Evolutionary conservation across 139 green algal species (phyloP), one percentile per base, ranked within the genome.

Genomic region (Tetratostichococcus sp.): DNA sequence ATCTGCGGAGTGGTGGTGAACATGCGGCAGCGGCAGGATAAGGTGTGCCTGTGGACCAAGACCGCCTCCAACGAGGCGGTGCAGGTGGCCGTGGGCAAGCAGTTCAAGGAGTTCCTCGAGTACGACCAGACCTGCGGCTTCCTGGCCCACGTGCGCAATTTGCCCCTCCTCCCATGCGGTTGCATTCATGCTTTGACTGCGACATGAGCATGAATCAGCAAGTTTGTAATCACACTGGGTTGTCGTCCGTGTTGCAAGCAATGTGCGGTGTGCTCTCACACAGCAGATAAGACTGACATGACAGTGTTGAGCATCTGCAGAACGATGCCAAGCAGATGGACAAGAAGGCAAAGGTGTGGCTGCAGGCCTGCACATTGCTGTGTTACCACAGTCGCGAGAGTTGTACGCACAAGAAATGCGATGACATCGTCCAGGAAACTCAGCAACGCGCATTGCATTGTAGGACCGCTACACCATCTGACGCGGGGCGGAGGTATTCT

Each of bases 1-100:
- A 89, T 99, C 50, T 98, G 94, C 83, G 96, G 96, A 28, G 89
- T 95, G 35, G 94, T 97, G 57, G 92, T 97, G n/a, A 97, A 93
- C 71, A 88, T 99, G 34, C 82, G 96, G 0, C 74, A 84, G 35
- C 91, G 90, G 74, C 82, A 95, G 77, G 90, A 98, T 85, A 84
- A 91, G 35, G 89, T 99, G 62, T 87, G 92, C 75, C 57, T 99
- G 26, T 99, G 96, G 96, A 98, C 93, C 35, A 95, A 94, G 75
- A 98, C 91, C 2, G 89, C 92, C 3, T 80, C 86, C 30, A 96
- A 97, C 70, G 93, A 97, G 79, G 92, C 91, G 26, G 83, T 82
- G 58, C 89, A 93, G 88, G 87, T 91, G 67, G 25, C 75, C 77
- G 86, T 99, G 34, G 95, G 91, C 32, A 92, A 91, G 78, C 86